Conservation (phyloP, 192 early-diverging fungal species). For the Spizellomyces sp. region DNA sequence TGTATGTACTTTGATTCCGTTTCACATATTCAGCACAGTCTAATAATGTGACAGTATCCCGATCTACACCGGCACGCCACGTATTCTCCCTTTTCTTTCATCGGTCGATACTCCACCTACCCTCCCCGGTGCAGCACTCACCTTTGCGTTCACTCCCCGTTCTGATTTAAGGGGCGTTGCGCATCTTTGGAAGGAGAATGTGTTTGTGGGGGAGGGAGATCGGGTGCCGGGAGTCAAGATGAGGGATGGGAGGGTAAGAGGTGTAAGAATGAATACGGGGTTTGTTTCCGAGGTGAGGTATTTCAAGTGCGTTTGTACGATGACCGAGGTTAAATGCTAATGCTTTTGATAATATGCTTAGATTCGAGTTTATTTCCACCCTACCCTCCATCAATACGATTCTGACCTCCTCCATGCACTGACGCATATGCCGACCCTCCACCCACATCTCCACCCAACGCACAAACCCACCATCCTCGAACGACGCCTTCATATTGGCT, state of each 20-base stretch:
- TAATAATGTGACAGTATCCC: conserved; percentile 26
- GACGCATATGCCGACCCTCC: too few species aligned
- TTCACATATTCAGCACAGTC: background rate
- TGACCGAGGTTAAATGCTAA: background rate
- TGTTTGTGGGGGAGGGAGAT: conserved; percentile 35
- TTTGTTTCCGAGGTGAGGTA: conserved; percentile 33
- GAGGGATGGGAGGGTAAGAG: conserved; percentile 9
- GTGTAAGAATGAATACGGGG: conserved; percentile 1
- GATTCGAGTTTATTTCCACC: conserved; percentile 26
- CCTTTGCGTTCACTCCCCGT: conserved; percentile 36
- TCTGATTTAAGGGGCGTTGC: conserved; percentile 37
- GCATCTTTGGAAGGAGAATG: conserved; percentile 49
- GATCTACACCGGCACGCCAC: conserved; percentile 44
- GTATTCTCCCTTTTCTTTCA: conserved; percentile 45
- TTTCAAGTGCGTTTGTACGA: too few species aligned
- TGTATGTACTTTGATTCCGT: background rate
- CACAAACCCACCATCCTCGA: conserved; percentile 40
- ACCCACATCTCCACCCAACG: too few species aligned
- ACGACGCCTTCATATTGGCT: conserved; percentile 48
- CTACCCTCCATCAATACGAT: conserved; percentile 35
- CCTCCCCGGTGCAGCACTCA: conserved; percentile 44
- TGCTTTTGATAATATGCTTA: background rate
- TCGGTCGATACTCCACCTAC: conserved; percentile 10
- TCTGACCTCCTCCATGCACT: too few species aligned
- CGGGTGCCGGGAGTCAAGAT: conserved; percentile 40